Conservation (phyloP, 23 red algal genomes). For the Cyanidioschyzon merolae region DNA sequence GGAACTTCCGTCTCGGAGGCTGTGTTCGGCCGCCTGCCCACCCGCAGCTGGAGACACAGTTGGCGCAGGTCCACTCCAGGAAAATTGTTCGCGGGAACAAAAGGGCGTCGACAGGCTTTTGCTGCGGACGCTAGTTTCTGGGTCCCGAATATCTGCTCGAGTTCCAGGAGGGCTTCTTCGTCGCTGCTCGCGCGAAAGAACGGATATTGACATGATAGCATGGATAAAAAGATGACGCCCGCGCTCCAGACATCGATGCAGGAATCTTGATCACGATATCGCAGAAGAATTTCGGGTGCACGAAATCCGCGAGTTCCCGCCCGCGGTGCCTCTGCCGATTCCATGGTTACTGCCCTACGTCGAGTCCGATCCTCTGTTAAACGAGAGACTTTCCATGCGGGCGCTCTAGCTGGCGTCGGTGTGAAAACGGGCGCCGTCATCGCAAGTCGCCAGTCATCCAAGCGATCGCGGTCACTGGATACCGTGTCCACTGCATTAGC, state of each 20-base stretch:
- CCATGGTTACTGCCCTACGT: background rate
- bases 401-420: background rate
- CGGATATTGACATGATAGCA: constrained; percentile 10
- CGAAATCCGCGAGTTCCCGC: constrained; percentile 8
- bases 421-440: background rate
- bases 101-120: background rate
- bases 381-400: background rate
- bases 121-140: background rate
- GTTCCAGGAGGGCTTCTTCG: background rate
- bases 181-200: background rate
- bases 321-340: background rate
- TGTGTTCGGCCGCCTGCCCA: no score
- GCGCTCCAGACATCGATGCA: constrained; percentile 19
- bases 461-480: background rate
- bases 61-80: background rate
- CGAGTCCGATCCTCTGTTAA: background rate
- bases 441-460: background rate
- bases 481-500: no score
- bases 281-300: constrained; percentile 2
- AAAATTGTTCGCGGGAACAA: background rate
- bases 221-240: constrained; percentile 12
- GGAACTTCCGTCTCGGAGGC: background rate
- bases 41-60: background rate
- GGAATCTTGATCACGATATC: background rate
- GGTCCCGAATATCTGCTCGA: constrained; percentile 3